Evolutionary conservation across 2,329 filamentous ascomycete species (phyloP).

Genomic region (Beauveria pseudobassiana): DNA sequence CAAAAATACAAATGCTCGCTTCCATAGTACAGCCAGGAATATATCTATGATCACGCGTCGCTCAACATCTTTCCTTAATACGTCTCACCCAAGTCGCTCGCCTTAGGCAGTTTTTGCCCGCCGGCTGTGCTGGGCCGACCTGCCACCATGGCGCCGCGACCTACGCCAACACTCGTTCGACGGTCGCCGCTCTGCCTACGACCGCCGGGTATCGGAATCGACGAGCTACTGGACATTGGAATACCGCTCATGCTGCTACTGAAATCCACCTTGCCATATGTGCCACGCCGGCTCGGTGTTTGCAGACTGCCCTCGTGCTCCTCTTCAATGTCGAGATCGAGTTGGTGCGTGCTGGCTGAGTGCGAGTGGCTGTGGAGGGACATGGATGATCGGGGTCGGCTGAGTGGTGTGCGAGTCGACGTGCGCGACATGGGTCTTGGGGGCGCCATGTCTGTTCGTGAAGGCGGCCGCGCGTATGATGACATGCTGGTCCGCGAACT

Average conservation of each 20-base stretch:
- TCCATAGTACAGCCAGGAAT: slow-evolving; percentile 7
- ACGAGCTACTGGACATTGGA: slow-evolving; percentile 24
- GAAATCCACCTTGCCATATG: slow-evolving; percentile 41
- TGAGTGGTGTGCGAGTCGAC: slow-evolving; percentile 59
- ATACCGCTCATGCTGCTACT: slow-evolving; percentile 33
- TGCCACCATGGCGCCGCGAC: slow-evolving; percentile 17
- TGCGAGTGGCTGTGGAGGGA: slow-evolving; percentile 53
- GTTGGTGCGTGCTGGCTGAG: slow-evolving; percentile 49
- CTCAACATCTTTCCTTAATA: slow-evolving; percentile 29
- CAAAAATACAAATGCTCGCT: slow-evolving; percentile 11
- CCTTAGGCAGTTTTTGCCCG: slow-evolving; percentile 28
- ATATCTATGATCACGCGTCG: background rate
- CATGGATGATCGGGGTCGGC: slow-evolving; percentile 64
- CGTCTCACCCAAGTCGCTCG: slow-evolving; percentile 45
- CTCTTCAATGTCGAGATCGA: slow-evolving; percentile 41
- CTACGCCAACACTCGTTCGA: slow-evolving; percentile 33
- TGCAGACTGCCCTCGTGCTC: slow-evolving; percentile 34
- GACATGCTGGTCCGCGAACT: slow-evolving; percentile 64
- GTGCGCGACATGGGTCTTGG: slow-evolving; percentile 59
- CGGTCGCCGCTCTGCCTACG: slow-evolving; percentile 37
- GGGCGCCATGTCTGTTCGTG: slow-evolving; percentile 46
- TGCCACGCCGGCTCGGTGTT: slow-evolving; percentile 49
- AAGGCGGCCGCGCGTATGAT: slow-evolving; percentile 46
- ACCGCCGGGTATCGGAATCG: slow-evolving; percentile 37
- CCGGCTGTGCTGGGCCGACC: slow-evolving; percentile 26